Percentiles rank a stretch among this genome's conserved stretches.
Conservation (phyloP, 2,329 filamentous ascomycete genomes). For the Onygena corvina region DNA sequence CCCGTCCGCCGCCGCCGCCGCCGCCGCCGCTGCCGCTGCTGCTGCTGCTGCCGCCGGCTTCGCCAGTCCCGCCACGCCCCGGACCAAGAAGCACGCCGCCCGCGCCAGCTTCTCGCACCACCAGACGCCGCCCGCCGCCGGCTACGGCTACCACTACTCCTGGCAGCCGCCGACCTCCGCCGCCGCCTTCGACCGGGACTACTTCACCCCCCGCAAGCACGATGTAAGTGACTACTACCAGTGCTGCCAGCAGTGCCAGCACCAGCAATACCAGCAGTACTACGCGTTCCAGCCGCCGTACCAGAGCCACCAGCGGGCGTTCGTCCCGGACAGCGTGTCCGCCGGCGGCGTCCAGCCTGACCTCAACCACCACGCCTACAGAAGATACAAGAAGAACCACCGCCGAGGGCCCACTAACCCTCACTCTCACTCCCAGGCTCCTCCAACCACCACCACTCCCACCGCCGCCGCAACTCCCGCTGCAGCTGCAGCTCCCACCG, state of each 20-base stretch:
- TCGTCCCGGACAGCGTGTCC: conserved; percentile 1
- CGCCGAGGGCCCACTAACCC: conserved; percentile 11
- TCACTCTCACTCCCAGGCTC: conserved; percentile 7
- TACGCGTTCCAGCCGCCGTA: no score
- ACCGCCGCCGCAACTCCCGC: background rate
- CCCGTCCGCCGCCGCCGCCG: conserved; percentile 14
- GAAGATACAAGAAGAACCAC: no score
- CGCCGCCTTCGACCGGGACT: conserved; percentile 34
- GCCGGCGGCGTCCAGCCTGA: background rate
- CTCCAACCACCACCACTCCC: conserved; percentile 16
- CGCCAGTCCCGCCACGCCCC: conserved; percentile 36
- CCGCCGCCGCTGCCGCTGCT: background rate
- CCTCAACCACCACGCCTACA: conserved; percentile 21
- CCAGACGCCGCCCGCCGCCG: conserved; percentile 18
- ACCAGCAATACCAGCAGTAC: conserved; percentile 26
- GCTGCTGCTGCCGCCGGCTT: conserved; percentile 16
- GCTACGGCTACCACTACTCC: conserved; percentile 5
- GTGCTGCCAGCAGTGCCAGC: conserved; percentile 25
- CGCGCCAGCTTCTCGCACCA: conserved; percentile 45
- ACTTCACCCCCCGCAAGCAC: conserved; percentile 43
- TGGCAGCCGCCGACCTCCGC: conserved; percentile 25
- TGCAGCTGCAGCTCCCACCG: conserved; percentile 33
- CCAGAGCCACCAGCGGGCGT: background rate
- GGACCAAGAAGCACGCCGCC: conserved; percentile 42
- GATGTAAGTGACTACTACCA: conserved; percentile 54